phyloP scores from a whole-genome alignment of 129 eudicot species.

The carrot (Daucus carota) region DH1_v3.0 NC_030386.2:12100501-12101000 shows the following conservation, averaged over 20 bases:
- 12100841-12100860: slow-evolving; percentile 79
- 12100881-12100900: background rate
- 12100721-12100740: background rate
- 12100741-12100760: background rate
- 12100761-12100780: slow-evolving; percentile 78
- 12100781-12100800: slow-evolving; percentile 67
- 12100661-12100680: background rate
- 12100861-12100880: slow-evolving; percentile 18
- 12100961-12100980: background rate
- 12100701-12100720: background rate
- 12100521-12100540: slow-evolving; percentile 63
- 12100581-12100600: background rate
- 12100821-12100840: slow-evolving; percentile 66
- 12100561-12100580: background rate
- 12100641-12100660: background rate
- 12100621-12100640: background rate
- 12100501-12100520: slow-evolving; percentile 96
- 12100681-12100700: background rate
- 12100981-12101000: background rate
- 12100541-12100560: slow-evolving; percentile 9
- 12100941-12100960: background rate
- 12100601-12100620: background rate
- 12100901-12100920: background rate
- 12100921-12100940: too few species aligned
- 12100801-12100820: slow-evolving; percentile 79